phyloP scores from a whole-genome alignment of 805 yeast genomes.

The Saturnispora sanitii region DNA sequence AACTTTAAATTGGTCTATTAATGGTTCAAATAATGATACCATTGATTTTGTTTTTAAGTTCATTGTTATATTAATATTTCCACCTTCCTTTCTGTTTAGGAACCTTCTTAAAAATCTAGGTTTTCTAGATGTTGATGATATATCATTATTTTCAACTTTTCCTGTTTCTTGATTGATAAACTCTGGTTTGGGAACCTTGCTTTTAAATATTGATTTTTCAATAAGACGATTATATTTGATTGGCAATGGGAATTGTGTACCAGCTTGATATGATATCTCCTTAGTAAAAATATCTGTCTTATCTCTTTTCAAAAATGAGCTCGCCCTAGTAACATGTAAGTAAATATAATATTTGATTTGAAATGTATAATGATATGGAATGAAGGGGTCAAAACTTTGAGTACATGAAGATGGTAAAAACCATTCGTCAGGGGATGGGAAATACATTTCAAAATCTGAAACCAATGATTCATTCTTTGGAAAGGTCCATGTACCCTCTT shows the following conservation, averaged over 20 bases:
- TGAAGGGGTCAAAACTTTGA: too few species aligned
- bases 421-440: slow-evolving; percentile 3
- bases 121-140: not conserved
- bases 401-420: slow-evolving; percentile 1
- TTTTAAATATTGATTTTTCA: not conserved
- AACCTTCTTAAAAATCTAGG: slow-evolving; percentile 3
- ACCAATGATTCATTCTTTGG: slow-evolving; percentile 1
- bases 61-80: not conserved
- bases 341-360: not conserved
- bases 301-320: not conserved
- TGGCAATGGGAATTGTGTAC: not conserved
- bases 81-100: slow-evolving; percentile 1
- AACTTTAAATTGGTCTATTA: slow-evolving; percentile 1
- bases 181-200: slow-evolving; percentile 1
- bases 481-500: not conserved
- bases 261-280: not conserved
- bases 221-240: not conserved
- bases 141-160: too few species aligned
- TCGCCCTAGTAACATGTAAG: not conserved
- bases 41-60: not conserved
- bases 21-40: slow-evolving; percentile 1
- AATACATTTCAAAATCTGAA: not conserved
- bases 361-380: not conserved
- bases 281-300: not conserved
- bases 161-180: not conserved